Evolutionary conservation across 2,329 filamentous ascomycete genomes (phyloP).

Genomic region (Colletotrichum eleusines): DNA sequence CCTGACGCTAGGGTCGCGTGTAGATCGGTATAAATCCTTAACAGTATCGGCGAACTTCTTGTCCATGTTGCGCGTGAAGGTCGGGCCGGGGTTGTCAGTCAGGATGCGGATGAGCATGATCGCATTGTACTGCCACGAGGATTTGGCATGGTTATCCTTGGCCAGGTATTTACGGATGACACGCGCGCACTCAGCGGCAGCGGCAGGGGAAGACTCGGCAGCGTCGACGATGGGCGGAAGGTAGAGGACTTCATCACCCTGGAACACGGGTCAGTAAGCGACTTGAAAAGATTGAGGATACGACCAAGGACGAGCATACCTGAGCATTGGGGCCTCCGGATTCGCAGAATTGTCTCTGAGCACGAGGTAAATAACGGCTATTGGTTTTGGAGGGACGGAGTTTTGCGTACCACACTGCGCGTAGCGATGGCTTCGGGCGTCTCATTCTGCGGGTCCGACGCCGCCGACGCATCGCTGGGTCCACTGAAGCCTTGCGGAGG

Average conservation of each 20-base stretch:
- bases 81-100: conserved; percentile 88
- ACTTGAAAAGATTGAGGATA: conserved; percentile 1
- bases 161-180: conserved; percentile 86
- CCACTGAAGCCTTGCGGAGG: conserved; percentile 40
- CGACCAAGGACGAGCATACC: conserved; percentile 45
- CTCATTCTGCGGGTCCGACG: conserved; percentile 57
- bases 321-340: conserved; percentile 71
- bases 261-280: conserved; percentile 33
- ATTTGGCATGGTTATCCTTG: conserved; percentile 73
- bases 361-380: conserved; percentile 42
- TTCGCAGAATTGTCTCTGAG: conserved; percentile 84
- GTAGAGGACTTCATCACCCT: conserved; percentile 92
- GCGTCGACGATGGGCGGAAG: conserved; percentile 94
- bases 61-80: conserved; percentile 92
- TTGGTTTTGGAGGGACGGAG: conserved; percentile 29
- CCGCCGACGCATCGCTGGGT: conserved; percentile 35
- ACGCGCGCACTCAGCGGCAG: conserved; percentile 83
- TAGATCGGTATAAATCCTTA: conserved; percentile 79
- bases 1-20: conserved; percentile 80
- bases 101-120: conserved; percentile 96
- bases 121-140: conserved; percentile 91
- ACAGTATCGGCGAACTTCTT: conserved; percentile 82
- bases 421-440: conserved; percentile 76
- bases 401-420: conserved; percentile 72
- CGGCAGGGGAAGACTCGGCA: conserved; percentile 90